Evolutionary conservation across 129 eudicot genomes (phyloP), one percentile per base, ranked within the genome.

Genomic region (Flaveria bidentis): DNA sequence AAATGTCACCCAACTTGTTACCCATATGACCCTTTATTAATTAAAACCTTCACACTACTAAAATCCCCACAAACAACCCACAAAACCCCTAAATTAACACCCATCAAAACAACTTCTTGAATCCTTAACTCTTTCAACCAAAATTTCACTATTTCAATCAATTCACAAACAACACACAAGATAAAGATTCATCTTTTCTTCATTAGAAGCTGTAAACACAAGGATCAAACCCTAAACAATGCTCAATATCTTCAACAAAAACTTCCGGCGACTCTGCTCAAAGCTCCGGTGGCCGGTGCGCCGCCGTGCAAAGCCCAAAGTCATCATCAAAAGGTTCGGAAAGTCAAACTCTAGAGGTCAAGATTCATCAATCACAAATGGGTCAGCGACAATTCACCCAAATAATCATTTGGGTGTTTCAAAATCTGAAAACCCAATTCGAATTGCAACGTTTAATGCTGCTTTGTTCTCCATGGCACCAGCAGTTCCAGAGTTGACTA

Each of bases 381-480:
- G 89, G 47, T 75, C 94, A 56, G 83, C 95, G 15, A 76, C 84
- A 51, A 88, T 85, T 72, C 85, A 91, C 64, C 95, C 97, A 60
- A 88, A 90, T 57, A 70, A 71, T 20, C 89, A 85, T 6, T 41
- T 51, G 62, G 80, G 74, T 63, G 53, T 45, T 45, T 57, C 68
- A 2, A 81, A 83, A 42, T 67, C 85, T 12, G 75, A 65, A 53
- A 83, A 60, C 63, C 82, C 87, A 4, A 76, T 91, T 9, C 80
- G 95, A 25, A 72, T 91, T 52, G 97, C 95, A 30, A 86, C 99
- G 33, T 94, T 94, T 57, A 94, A 94, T 80, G 99, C 99, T 73
- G 91, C 99, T 81, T 82, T 91, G 17, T 94, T 94, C 85, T 89
- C 99, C 83, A 91, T 94, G 97, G 99, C 99, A 42, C 97, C 99